These are phyloP conservation scores for Pilasporangium apinafurcum DNA, from an alignment of 352 stramenopile species.

Conservation along the genomic window DNA sequence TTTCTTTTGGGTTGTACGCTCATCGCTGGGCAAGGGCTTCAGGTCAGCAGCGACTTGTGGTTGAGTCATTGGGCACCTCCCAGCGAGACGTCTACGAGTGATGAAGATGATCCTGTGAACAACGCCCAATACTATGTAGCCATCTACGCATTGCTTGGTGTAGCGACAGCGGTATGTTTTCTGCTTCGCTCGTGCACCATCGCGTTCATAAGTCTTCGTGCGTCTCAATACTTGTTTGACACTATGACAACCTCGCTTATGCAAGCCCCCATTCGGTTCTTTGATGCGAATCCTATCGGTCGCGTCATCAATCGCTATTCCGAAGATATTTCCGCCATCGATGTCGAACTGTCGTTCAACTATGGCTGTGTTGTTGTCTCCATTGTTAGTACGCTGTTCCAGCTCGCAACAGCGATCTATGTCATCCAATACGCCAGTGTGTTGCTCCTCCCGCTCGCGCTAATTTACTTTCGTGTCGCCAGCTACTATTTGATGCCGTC, in stretches of 20 bases:
- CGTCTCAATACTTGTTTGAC: slow-evolving; percentile 57
- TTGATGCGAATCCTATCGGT: slow-evolving; percentile 83
- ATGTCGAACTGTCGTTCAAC: slow-evolving; percentile 38
- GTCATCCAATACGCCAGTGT: slow-evolving; percentile 59
- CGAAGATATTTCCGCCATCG: slow-evolving; percentile 79
- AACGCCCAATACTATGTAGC: slow-evolving; percentile 8
- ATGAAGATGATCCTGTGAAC: neutral
- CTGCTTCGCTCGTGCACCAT: slow-evolving; percentile 15
- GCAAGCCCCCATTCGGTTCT: slow-evolving; percentile 80
- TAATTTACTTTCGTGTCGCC: slow-evolving; percentile 41
- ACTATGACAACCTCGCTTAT: slow-evolving; percentile 69
- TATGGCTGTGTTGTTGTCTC: slow-evolving; percentile 24
- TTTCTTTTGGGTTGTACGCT: slow-evolving; percentile 2
- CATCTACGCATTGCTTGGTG: slow-evolving; percentile 14
- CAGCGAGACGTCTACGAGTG: neutral
- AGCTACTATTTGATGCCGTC: slow-evolving; percentile 22
- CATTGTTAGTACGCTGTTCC: slow-evolving; percentile 47
- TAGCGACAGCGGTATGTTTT: slow-evolving; percentile 13
- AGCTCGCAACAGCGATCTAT: slow-evolving; percentile 52
- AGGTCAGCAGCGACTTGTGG: slow-evolving; percentile 14
- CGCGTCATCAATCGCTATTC: slow-evolving; percentile 85
- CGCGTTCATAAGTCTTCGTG: slow-evolving; percentile 12
- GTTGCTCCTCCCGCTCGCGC: slow-evolving; percentile 56
- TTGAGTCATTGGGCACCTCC: slow-evolving; percentile 13
- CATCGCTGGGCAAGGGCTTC: slow-evolving; percentile 8